phyloP scores from a whole-genome alignment of 2,329 filamentous ascomycete species.

The Colletotrichum sp. region DNA sequence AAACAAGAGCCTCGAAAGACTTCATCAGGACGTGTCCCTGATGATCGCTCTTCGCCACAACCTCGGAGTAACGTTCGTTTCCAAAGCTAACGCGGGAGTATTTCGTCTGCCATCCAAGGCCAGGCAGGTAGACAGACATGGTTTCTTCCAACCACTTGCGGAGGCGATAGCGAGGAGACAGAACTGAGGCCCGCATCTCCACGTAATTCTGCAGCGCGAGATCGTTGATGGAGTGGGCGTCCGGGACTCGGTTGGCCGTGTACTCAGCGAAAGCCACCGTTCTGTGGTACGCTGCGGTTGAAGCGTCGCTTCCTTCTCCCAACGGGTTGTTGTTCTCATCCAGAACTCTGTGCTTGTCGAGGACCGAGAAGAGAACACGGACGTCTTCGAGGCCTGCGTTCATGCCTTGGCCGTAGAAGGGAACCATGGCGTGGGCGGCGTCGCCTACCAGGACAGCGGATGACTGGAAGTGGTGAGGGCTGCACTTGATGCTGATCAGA shows the following conservation, averaged over 20 bases:
- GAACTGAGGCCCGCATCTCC: slow-evolving; percentile 90
- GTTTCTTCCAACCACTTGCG: slow-evolving; percentile 89
- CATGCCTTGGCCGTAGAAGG: slow-evolving; percentile 98
- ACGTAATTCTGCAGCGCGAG: slow-evolving; percentile 89
- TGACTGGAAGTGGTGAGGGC: slow-evolving; percentile 80
- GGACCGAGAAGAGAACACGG: slow-evolving; percentile 79
- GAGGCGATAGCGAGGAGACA: slow-evolving; percentile 76
- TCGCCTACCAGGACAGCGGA: slow-evolving; percentile 89
- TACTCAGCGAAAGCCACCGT: slow-evolving; percentile 79
- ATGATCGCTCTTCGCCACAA: slow-evolving; percentile 70
- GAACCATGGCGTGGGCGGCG: slow-evolving; percentile 96
- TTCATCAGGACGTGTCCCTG: slow-evolving; percentile 68
- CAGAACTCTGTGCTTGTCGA: slow-evolving; percentile 70
- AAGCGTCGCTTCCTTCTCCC: slow-evolving; percentile 44
- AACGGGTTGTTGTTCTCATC: slow-evolving; percentile 49
- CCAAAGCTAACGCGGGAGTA: slow-evolving; percentile 93
- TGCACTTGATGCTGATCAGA: slow-evolving; percentile 91
- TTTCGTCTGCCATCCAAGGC: slow-evolving; percentile 87
- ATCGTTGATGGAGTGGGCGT: slow-evolving; percentile 91
- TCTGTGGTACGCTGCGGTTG: slow-evolving; percentile 63
- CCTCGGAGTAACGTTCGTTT: slow-evolving; percentile 88
- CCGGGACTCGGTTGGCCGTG: slow-evolving; percentile 73
- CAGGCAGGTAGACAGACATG: slow-evolving; percentile 76
- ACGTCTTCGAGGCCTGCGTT: slow-evolving; percentile 97
- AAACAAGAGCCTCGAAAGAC: slow-evolving; percentile 14